Percentiles rank a stretch among this genome's conserved stretches.
phyloP scores from a whole-genome alignment of 371 early-diverging fungal genomes.

The Circinella minor region DNA sequence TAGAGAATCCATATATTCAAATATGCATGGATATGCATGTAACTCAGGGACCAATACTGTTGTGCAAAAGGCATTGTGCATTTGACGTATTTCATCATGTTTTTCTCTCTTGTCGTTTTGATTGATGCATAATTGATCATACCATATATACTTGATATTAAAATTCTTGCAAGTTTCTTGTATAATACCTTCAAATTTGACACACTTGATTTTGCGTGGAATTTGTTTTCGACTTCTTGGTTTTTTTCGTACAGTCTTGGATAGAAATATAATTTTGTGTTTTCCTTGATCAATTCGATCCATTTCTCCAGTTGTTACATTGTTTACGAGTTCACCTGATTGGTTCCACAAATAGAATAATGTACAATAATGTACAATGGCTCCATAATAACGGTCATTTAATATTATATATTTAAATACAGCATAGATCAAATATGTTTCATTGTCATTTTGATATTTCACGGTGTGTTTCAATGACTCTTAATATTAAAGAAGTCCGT shows the following conservation, averaged over 20 bases:
- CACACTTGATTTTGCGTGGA: neutral
- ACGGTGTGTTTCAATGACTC: too few species aligned
- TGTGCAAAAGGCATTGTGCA: neutral
- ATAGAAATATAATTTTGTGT: neutral
- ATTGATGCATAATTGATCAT: neutral
- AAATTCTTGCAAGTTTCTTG: neutral
- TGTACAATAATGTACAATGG: too few species aligned
- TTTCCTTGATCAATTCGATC: neutral
- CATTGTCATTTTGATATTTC: too few species aligned
- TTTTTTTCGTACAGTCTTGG: neutral
- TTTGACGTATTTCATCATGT: neutral
- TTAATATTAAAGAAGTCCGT: too few species aligned
- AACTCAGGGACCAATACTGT: neutral
- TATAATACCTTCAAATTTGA: neutral
- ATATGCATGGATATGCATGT: neutral
- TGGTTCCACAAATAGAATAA: too few species aligned
- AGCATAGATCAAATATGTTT: too few species aligned
- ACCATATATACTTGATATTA: neutral
- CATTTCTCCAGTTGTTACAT: too few species aligned
- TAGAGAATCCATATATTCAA: neutral
- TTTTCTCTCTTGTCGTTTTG: neutral
- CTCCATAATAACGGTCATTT: too few species aligned
- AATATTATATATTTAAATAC: too few species aligned
- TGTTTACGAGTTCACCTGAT: too few species aligned
- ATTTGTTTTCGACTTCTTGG: neutral